phyloP scores from a whole-genome alignment of 805 yeast genomes.

The Zygosaccharomyces siamensis region DNA sequence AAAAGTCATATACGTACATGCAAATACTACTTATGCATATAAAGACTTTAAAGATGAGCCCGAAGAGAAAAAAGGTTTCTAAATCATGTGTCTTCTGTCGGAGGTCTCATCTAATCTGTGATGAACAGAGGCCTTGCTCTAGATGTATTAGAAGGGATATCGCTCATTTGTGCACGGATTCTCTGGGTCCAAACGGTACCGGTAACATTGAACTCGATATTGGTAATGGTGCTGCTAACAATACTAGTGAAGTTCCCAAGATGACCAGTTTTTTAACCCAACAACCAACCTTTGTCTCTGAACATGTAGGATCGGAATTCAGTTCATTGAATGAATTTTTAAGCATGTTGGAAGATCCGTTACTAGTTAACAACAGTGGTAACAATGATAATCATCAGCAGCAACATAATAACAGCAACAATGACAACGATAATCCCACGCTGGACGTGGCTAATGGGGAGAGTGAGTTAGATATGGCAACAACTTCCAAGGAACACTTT shows the following conservation, averaged over 20 bases:
- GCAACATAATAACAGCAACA: neutral
- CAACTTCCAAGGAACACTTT: slow-evolving; percentile 86
- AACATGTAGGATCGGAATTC: slow-evolving; percentile 90
- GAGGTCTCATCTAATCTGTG: slow-evolving; percentile 92
- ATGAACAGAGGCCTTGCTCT: slow-evolving; percentile 61
- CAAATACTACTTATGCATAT: too few relatives aligned
- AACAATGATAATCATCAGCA: slow-evolving; percentile 1
- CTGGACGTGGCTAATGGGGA: neutral
- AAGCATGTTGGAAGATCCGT: slow-evolving; percentile 83
- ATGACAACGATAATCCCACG: neutral
- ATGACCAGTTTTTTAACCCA: slow-evolving; percentile 36
- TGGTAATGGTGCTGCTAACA: neutral
- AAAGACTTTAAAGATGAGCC: neutral
- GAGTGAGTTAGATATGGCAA: slow-evolving; percentile 31
- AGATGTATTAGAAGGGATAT: slow-evolving; percentile 84
- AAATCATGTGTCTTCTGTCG: slow-evolving; percentile 86
- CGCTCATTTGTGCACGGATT: slow-evolving; percentile 81
- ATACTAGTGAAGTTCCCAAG: neutral
- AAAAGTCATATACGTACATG: too few relatives aligned
- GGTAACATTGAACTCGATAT: neutral
- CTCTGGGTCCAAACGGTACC: slow-evolving; percentile 39
- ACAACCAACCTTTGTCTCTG: slow-evolving; percentile 79
- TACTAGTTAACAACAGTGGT: slow-evolving; percentile 24
- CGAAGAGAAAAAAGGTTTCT: slow-evolving; percentile 17
- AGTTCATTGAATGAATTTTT: slow-evolving; percentile 84